Conservation (phyloP, 148 eudicot species). For the Hydrangea macrophylla region DNA sequence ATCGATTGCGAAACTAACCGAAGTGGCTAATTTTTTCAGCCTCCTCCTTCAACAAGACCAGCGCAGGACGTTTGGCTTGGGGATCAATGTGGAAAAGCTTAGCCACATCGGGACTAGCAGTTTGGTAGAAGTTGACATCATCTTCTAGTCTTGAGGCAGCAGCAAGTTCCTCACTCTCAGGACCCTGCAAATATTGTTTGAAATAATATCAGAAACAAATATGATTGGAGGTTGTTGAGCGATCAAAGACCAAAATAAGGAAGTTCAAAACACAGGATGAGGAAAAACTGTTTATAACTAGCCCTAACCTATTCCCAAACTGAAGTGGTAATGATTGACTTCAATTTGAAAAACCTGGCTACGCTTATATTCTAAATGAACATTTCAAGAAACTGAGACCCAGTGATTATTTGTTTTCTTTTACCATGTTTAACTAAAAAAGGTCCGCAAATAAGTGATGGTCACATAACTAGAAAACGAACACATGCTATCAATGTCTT, state of each 20-base stretch:
- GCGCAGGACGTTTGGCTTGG: conserved; percentile 66
- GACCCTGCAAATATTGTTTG: conserved; percentile 47
- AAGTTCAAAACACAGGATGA: not conserved
- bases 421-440: not conserved
- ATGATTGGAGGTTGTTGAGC: not conserved
- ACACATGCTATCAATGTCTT: not conserved
- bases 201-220: not conserved
- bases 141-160: conserved; percentile 85
- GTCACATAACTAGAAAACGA: not conserved
- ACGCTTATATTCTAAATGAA: not conserved
- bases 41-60: conserved; percentile 81
- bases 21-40: conserved; percentile 50
- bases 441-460: not conserved
- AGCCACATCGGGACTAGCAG: conserved; percentile 64
- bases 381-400: not conserved
- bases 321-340: not conserved
- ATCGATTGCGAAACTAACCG: conserved; percentile 6
- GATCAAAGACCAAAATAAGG: not conserved
- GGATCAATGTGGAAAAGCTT: conserved; percentile 71
- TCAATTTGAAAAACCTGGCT: not conserved
- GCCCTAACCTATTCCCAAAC: not conserved
- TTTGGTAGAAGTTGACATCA: conserved; percentile 87
- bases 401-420: not conserved
- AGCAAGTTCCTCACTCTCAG: conserved; percentile 73
- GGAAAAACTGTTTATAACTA: not conserved